Evolutionary conservation across 169 alveolate genomes (phyloP).

Genomic region (Eimeria mitis): DNA sequence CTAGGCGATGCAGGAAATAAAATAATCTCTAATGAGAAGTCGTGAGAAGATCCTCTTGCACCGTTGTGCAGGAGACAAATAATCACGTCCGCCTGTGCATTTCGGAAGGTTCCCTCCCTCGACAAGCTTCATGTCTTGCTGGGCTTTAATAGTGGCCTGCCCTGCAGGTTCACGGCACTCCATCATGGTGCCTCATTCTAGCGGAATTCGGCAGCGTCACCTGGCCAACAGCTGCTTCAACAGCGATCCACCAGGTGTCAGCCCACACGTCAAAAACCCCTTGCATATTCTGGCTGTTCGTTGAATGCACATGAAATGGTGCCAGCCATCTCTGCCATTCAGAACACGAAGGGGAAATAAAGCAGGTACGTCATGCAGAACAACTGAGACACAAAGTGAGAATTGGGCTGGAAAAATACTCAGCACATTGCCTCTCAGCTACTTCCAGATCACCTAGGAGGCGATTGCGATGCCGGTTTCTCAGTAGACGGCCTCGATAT

Average conservation of each 20-base stretch:
- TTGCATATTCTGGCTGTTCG: neutral
- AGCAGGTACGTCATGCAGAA: neutral
- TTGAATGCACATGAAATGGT: neutral
- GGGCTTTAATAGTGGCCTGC: neutral
- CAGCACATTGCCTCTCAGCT: neutral
- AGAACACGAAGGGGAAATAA: neutral
- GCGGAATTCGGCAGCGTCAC: neutral
- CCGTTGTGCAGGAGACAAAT: neutral
- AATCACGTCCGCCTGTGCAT: neutral
- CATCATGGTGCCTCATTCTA: neutral
- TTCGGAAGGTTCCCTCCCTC: neutral
- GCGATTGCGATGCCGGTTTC: neutral
- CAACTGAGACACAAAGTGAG: neutral
- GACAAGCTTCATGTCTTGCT: neutral
- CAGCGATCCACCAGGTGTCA: neutral
- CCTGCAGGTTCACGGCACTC: neutral
- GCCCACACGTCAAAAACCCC: neutral
- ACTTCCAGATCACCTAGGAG: neutral
- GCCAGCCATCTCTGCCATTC: neutral
- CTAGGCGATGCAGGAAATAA: neutral
- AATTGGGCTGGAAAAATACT: neutral
- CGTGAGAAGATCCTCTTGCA: neutral
- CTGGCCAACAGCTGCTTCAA: neutral
- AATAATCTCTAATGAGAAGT: neutral
- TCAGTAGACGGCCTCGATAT: neutral